Evolutionary conservation across 2,329 filamentous ascomycete genomes (phyloP), one percentile per base, ranked within the genome.

Genomic region (Cryphonectria parasitica): DNA sequence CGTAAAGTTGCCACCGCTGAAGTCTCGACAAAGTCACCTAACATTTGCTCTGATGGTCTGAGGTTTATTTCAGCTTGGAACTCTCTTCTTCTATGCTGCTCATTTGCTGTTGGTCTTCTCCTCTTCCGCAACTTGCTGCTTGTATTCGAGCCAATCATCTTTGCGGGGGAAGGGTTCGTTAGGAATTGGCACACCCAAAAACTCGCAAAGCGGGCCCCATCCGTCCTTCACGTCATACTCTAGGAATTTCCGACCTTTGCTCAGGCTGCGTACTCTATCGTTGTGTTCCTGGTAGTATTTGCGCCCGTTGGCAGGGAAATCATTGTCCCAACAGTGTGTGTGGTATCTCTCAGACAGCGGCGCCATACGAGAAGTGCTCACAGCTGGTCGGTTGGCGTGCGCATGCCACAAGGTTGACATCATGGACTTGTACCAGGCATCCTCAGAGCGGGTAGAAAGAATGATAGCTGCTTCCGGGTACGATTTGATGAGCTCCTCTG

Each of bases 391-490:
- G 7, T 73, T 69, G 1, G 58, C 66, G 13, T 76, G 73, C 6
- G 58, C 49, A 62, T 79, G 77, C 56, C 75, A 68, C 19, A 80
- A 70, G 0, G 77, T 79, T 11, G 75, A 71, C 71, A 74, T 74
- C 80, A 80, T 81, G 69, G 79, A 86, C 72, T 82, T 82, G 75
- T 86, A 83, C 88, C 88, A 90, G 65, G 84, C 83, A 74, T 89
- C 85, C 19, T 89, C 85, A 64, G 89, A 84, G 31, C 88, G 83
- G 49, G 83, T 87, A 2, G 87, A 88, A 70, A 90, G 79, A 63
- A 91, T 86, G 72, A 90, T 83, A 78, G 88, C 88, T 22, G 88
- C 88, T 66, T 90, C 86, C 5, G 88, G 88, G 76, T 91, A 90
- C 17, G 88, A 87, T 72, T 86, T 83, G 61, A 89, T 86, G 61